These are phyloP conservation scores for Hexamita inflata DNA, from an alignment of 208 protist genomes.

Conservation along the genomic window DNA sequence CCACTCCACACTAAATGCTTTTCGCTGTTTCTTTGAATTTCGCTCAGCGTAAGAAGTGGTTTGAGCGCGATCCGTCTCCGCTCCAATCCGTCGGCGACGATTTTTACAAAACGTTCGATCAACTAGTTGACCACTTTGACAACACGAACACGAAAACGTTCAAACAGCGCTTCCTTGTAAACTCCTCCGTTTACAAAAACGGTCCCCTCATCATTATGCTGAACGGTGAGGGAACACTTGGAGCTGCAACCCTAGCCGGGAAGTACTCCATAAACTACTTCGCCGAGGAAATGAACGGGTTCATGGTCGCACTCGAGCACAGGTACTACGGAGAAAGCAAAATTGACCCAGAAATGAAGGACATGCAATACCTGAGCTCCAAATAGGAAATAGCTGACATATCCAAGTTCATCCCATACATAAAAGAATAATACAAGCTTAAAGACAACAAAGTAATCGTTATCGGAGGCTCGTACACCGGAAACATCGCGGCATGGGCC, in stretches of 20 bases:
- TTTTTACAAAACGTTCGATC: too few relatives aligned
- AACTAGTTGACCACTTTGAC: too few relatives aligned
- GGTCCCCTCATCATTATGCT: neutral
- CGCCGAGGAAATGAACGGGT: constrained; percentile 17
- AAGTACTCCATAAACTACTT: neutral
- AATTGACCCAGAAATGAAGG: neutral
- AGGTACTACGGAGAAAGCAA: constrained; percentile 26
- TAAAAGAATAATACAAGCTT: constrained; percentile 1
- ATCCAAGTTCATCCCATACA: constrained; percentile 11
- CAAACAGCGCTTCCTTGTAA: too few relatives aligned
- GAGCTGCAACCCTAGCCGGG: neutral
- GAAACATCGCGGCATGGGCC: constrained; percentile 1
- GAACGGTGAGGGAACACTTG: neutral
- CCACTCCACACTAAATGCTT: too few relatives aligned
- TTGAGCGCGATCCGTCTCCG: too few relatives aligned
- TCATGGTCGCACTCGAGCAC: constrained; percentile 31
- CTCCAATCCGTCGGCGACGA: too few relatives aligned
- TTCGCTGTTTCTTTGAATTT: too few relatives aligned
- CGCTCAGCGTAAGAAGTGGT: too few relatives aligned
- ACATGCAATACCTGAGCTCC: neutral
- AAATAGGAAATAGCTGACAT: constrained; percentile 29
- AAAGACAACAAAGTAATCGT: neutral
- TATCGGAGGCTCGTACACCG: constrained; percentile 33
- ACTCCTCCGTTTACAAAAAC: constrained; percentile 7
- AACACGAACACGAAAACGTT: too few relatives aligned